Conservation (phyloP, 1,284 basidiomycete genomes). For the Cryptococcus neoformans region DNA sequence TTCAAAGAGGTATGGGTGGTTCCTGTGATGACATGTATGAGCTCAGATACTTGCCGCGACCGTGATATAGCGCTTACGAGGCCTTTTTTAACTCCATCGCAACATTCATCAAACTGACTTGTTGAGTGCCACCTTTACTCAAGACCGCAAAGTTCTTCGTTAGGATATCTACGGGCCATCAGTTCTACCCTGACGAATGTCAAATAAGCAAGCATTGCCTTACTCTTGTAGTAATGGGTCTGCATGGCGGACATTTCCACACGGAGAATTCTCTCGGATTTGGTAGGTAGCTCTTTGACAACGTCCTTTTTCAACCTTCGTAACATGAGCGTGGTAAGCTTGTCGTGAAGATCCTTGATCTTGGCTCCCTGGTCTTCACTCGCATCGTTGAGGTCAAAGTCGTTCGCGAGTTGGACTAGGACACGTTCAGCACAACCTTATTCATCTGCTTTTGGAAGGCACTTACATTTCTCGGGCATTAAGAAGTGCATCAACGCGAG, state of each 20-base stretch:
- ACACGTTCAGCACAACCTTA: neutral
- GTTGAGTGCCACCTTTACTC: conserved; percentile 78
- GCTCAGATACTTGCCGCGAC: neutral
- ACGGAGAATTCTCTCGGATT: conserved; percentile 95
- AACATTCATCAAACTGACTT: conserved; percentile 92
- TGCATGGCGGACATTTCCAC: conserved; percentile 98
- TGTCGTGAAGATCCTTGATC: conserved; percentile 91
- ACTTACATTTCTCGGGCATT: conserved; percentile 93
- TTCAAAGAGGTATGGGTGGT: conserved; percentile 97
- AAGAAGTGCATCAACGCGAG: conserved; percentile 98
- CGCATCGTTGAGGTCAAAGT: conserved; percentile 89
- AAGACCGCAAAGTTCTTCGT: conserved; percentile 96
- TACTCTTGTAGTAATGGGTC: conserved; percentile 95
- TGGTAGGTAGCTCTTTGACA: conserved; percentile 93
- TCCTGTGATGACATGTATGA: conserved; percentile 44
- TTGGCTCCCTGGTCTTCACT: conserved; percentile 77
- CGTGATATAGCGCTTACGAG: conserved; percentile 51
- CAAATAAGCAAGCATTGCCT: conserved; percentile 5
- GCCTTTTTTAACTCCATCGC: conserved; percentile 98
- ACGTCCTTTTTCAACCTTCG: conserved; percentile 95
- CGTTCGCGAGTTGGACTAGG: conserved; percentile 69
- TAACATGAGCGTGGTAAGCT: conserved; percentile 93
- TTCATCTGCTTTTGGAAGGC: neutral
- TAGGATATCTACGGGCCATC: conserved; percentile 62
- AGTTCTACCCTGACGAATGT: neutral